Base-by-base conservation (phyloP, 768 basidiomycete species). In the Rhizopogon sp. region DNA sequence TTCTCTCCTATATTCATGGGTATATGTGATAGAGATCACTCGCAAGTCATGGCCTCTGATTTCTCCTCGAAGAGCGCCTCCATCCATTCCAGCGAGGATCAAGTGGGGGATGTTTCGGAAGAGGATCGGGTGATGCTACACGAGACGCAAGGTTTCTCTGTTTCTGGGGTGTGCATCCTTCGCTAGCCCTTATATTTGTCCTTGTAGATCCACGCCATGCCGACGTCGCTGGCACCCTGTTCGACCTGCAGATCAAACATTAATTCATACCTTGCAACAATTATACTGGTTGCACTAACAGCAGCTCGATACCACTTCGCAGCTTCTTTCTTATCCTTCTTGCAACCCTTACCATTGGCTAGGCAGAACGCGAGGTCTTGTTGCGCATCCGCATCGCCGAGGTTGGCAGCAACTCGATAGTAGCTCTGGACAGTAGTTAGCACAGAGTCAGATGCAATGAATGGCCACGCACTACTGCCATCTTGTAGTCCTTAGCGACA, bases 251-350 rank as follows among this genome's bases (percentile, higher is more conserved):
- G 33, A 3, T 56, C 55, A 33, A 25, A 64, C 52, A 43, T 40
- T 31, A 43, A 8, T 22, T 22, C 16, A 25, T 25, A 39, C 5
- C 14, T 49, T 37, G 14, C 35, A 33, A 39, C 6, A 35, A 16
- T 28, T 10, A 31, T 13, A 3, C 53, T 39, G 10, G 42, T 1
- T 45, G 20, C 6, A 75, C 83, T 69, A 60, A 88, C 85, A 22
- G 93, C 93, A n/a, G 83, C 81, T 6, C 93, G 83, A 70, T 95
- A 95, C 89, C 93, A 95, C 68, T 83, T 85, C 3, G 93, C 93
- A 5, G 93, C 85, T 63, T 85, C 85, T 60, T 87, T 90, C 65
- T 84, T 81, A 70, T 95, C 83, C 71, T 89, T 94, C 78, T 92
- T 93, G 66, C 88, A 88, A 9, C 93, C 93, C 61, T 85, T 91